Base-by-base conservation (phyloP, 768 basidiomycete species). In the Trametes sanguinea region DNA sequence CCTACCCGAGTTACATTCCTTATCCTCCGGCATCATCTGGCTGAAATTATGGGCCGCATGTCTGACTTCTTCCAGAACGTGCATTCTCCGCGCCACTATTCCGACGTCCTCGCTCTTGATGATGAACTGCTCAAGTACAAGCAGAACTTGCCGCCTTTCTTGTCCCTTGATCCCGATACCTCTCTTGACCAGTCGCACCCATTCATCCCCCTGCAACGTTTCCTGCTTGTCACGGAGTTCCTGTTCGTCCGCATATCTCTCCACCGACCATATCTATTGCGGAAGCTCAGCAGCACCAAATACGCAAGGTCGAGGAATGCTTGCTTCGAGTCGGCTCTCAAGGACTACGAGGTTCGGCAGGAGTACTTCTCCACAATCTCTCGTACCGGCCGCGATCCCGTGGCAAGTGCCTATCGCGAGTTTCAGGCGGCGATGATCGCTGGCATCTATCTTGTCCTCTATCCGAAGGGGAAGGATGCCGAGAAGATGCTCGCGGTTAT, bases 1-100 rank as follows among this genome's bases (percentile, higher is more conserved):
- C 94, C 95, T 1, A 96, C 94, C 0, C 80, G 78, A 13, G 90
- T 92, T 81, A 94, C 94, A 1, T 96, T 92, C 71, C 86, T 93
- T 37, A 93, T 96, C 63, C 80, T 97, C 30, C 81, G 95, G 43
- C 90, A 95, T 68, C 83, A 85, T 35, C 81, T 97, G 17, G 91
- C 93, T 33, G 77, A 81, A 40, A 89, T 95, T 62, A 95, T 95
- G 61, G 94, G 94, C 14, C 87, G 87, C 35, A 93, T 97, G 70
- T 92, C 93, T 43, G 92, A 94, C 68, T 92, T 95, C 76, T 96
- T 95, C 75, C 95, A 96, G 72, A 88, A 90, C 76, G 86, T 95
- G 37, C 83, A 86, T 46, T 84, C 85, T 27, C 84, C 80, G 60
- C 87, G 86, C 58, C 90, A 90, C 67, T 96, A 96, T 73, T 82